Conservation (phyloP, 2,329 filamentous ascomycete genomes). For the Chaetomium globosum region DNA sequence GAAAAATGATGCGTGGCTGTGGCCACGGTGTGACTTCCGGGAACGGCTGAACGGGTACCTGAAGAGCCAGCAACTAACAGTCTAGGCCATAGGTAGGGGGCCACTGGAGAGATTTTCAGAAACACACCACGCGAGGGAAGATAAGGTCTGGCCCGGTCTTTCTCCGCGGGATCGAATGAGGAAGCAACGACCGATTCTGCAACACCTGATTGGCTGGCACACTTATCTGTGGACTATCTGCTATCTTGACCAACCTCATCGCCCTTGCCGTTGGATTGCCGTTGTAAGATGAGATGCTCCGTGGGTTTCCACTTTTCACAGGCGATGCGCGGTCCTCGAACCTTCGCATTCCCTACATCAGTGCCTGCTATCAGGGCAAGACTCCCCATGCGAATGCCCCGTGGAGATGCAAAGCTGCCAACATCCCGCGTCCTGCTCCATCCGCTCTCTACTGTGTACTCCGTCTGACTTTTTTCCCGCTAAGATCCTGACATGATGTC, state of each 20-base stretch:
- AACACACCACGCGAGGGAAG: background rate
- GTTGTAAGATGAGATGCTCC: background rate
- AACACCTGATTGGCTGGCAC: constrained; percentile 27
- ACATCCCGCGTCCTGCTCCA: constrained; percentile 21
- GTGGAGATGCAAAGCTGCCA: constrained; percentile 24
- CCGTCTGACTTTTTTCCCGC: constrained; percentile 14
- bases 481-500: background rate
- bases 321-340: background rate
- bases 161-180: constrained; percentile 32
- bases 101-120: background rate
- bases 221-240: constrained; percentile 25
- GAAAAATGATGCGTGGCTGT: background rate
- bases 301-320: background rate
- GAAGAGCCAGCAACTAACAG: background rate
- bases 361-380: background rate
- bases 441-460: background rate
- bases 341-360: background rate
- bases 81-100: background rate
- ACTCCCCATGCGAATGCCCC: constrained; percentile 4
- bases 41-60: background rate
- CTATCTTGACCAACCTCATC: constrained; percentile 23
- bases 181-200: constrained; percentile 22
- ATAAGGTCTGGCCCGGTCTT: constrained; percentile 18
- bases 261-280: background rate
- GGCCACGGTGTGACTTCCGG: background rate